Percentiles rank a stretch among this genome's conserved stretches.
Conservation (phyloP, 1,139 yeast species). For the Debaryomyces sp. region DNA sequence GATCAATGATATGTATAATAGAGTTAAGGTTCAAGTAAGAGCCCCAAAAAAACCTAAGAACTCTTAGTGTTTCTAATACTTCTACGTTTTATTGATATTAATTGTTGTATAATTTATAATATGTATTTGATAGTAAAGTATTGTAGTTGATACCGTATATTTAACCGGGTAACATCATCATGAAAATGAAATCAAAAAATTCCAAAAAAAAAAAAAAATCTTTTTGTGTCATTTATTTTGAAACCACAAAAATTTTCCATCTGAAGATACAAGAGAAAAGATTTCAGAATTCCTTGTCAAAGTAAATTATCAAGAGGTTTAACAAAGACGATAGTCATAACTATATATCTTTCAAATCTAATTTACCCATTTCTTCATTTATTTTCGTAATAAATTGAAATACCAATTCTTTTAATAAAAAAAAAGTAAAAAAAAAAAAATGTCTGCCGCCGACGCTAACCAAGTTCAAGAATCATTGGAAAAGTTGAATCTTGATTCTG, state of each 20-base stretch:
- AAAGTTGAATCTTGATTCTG: slow-evolving; percentile 49
- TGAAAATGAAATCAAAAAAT: background rate
- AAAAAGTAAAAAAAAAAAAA: slow-evolving; percentile 21
- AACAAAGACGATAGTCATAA: slow-evolving; percentile 5
- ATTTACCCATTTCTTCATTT: slow-evolving; percentile 10
- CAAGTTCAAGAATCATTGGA: slow-evolving; percentile 60
- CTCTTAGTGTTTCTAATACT: background rate
- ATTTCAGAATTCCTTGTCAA: slow-evolving; percentile 4
- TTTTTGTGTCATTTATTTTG: slow-evolving; percentile 8
- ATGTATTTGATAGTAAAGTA: background rate
- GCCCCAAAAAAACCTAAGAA: slow-evolving; percentile 13
- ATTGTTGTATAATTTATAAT: slow-evolving; percentile 5
- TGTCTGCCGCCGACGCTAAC: slow-evolving; percentile 55
- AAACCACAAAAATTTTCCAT: slow-evolving; percentile 11
- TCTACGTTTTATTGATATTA: background rate
- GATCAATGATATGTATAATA: slow-evolving; percentile 82
- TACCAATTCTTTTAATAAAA: slow-evolving; percentile 10
- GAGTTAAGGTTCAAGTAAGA: slow-evolving; percentile 40
- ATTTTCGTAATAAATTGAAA: slow-evolving; percentile 11
- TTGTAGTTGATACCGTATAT: background rate
- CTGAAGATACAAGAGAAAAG: background rate
- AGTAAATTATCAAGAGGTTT: slow-evolving; percentile 8
- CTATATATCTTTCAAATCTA: slow-evolving; percentile 9
- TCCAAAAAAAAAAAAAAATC: slow-evolving; percentile 7
- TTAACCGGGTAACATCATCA: slow-evolving; percentile 8